Conservation (phyloP, 257 asterid genomes). For the Ajuga chamaepitys region DNA sequence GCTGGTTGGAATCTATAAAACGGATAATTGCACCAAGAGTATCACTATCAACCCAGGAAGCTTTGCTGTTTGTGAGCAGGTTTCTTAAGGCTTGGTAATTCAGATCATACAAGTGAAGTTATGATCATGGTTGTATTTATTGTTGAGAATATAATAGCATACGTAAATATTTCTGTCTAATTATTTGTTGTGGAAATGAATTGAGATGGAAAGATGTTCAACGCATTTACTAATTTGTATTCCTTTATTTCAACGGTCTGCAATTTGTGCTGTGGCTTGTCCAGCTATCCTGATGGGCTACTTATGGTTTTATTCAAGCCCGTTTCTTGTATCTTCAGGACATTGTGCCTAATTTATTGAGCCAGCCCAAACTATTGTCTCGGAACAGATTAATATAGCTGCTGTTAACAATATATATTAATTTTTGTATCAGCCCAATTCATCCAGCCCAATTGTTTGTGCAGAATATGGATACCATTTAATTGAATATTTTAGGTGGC, state of each 20-base stretch:
- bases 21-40: constrained; percentile 97
- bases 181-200: background rate
- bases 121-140: background rate
- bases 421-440: no score
- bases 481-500: no score
- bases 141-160: background rate
- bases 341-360: no score
- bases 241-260: background rate
- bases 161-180: background rate
- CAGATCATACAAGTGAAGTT: background rate
- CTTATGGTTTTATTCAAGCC: no score
- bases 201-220: background rate
- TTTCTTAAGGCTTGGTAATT: constrained; percentile 22
- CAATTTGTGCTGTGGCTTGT: no score
- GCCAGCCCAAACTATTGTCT: no score
- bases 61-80: constrained; percentile 72
- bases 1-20: constrained; percentile 87
- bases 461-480: no score
- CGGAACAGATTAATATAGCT: no score
- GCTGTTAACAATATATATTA: no score
- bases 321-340: no score
- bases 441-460: no score
- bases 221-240: background rate
- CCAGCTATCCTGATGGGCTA: no score
- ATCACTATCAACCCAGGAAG: constrained; percentile 91